Conservation (phyloP, 2,329 filamentous ascomycete species). For the Fusarium graminum region DNA sequence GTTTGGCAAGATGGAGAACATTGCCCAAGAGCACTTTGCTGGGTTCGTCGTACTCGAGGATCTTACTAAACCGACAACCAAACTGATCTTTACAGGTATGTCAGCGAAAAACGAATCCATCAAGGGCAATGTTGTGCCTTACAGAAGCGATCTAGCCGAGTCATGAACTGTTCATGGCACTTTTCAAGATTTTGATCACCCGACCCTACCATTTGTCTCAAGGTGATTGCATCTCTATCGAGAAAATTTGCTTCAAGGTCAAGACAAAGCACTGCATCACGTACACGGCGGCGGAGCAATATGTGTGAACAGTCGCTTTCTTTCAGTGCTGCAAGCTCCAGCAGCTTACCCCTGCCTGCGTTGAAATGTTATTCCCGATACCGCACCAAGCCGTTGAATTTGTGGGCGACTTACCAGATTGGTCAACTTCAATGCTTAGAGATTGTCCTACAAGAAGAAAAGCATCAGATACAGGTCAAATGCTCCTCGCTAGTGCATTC, state of each 20-base stretch:
- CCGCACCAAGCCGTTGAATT: conserved; percentile 1
- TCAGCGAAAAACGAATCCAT: background rate
- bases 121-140: background rate
- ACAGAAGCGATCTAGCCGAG: conserved; percentile 23
- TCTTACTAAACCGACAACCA: conserved; percentile 5
- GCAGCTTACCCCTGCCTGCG: conserved; percentile 14
- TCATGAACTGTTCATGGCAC: conserved; percentile 8
- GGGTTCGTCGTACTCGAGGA: conserved; percentile 15
- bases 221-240: conserved; percentile 6
- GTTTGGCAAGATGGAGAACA: background rate
- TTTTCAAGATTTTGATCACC: conserved; percentile 17
- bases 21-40: background rate
- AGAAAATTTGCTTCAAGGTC: conserved; percentile 21
- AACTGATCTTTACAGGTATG: conserved; percentile 17
- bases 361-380: conserved; percentile 1
- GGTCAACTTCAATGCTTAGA: background rate
- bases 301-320: conserved; percentile 21
- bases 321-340: conserved; percentile 13
- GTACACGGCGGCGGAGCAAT: conserved; percentile 15
- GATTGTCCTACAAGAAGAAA: background rate
- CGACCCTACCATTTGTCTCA: conserved; percentile 16
- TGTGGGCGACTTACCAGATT: conserved; percentile 2
- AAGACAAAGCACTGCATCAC: conserved; percentile 8
- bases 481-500: background rate
- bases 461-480: background rate